Percentiles rank a stretch among this genome's conserved stretches.
phyloP scores from a whole-genome alignment of 352 stramenopile genomes.

The Aphanomyces stellatus region DNA sequence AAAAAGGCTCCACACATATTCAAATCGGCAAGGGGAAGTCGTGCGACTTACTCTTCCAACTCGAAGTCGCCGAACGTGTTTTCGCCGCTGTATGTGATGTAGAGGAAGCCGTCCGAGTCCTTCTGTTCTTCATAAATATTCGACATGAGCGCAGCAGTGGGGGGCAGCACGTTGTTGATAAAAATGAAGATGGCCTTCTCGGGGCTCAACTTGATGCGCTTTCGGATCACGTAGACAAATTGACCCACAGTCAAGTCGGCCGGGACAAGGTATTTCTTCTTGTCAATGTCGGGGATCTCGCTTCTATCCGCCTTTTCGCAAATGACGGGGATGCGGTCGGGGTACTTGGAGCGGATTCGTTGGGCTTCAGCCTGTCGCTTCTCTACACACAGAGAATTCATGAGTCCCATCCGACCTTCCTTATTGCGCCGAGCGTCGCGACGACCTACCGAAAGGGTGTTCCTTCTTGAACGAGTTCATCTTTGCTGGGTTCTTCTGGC shows the following conservation, averaged over 20 bases:
- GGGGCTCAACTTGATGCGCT: constrained; percentile 97
- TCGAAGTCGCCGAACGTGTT: constrained; percentile 93
- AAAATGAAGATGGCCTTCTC: constrained; percentile 99
- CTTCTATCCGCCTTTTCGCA: constrained; percentile 94
- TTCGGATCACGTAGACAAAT: constrained; percentile 99
- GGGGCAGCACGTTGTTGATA: constrained; percentile 97
- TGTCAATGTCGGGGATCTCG: constrained; percentile 99
- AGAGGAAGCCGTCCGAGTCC: constrained; percentile 98
- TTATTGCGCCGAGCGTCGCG: too few relatives aligned
- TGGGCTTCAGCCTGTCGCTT: constrained; percentile 97
- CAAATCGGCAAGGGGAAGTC: neutral
- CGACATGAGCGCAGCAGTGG: constrained; percentile 97
- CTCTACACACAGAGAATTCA: constrained; percentile 43
- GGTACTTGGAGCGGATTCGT: constrained; percentile 98
- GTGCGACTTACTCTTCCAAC: neutral
- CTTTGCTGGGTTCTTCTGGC: constrained; percentile 10
- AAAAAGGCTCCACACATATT: neutral
- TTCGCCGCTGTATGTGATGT: constrained; percentile 99
- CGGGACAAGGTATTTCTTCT: constrained; percentile 98
- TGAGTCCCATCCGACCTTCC: neutral
- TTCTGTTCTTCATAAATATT: constrained; percentile 99
- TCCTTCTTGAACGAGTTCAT: constrained; percentile 91
- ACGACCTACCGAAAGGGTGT: constrained; percentile 71
- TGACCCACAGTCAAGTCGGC: constrained; percentile 96
- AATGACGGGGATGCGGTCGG: constrained; percentile 95